Evolutionary conservation across 176 grass and related monocot species (phyloP), one percentile per base, ranked within the genome.

Genomic region (Carex kokanica): DNA sequence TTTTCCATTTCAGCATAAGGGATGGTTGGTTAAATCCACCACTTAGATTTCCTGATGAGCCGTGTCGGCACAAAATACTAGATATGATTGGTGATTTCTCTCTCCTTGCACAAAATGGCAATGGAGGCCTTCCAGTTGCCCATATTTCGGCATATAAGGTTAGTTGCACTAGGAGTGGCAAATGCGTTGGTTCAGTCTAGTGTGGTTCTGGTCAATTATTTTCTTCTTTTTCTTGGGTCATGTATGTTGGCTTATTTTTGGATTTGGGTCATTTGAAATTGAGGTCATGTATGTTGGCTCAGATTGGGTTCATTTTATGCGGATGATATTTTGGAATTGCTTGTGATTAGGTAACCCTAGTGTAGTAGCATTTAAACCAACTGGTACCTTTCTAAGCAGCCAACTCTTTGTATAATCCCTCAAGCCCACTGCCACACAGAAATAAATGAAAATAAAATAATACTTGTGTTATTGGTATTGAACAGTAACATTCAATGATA

Each of bases 101-200:
- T 41, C 91, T 98, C 78, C 72, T 98, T 87, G 95, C 92, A 53
- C 88, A 88, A 70, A 93, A 91, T 84, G 96, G 96, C 55, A 93
- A 90, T 64, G 89, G 88, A 80, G 96, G 96, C 25, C 90, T 98
- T 86, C 91, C 89, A 24, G 21, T 90, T 20, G 89, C 91, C 69
- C 92, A 91, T 88, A 85, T 98, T 78, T 78, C 94, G 91, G 91
- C 93, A 10, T 98, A 93, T 75, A 98, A 93, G 96, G 96, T 98
- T 86, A 79, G 81, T 79, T 87, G 54, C 54, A 25, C 17, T 83
- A 5, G n/a, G 27, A 49, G n/a, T 29, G 5, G n/a, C 60, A 45
- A 57, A 5, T 78, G 41, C 1, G 40, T 10, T 17, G 81, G 34
- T 40, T 55, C 5, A 47, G 49, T 54, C 36, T 65, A 58, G 10